Conservation (phyloP, 139 green algal species). For the Tetradesmus lagerheimii region DNA sequence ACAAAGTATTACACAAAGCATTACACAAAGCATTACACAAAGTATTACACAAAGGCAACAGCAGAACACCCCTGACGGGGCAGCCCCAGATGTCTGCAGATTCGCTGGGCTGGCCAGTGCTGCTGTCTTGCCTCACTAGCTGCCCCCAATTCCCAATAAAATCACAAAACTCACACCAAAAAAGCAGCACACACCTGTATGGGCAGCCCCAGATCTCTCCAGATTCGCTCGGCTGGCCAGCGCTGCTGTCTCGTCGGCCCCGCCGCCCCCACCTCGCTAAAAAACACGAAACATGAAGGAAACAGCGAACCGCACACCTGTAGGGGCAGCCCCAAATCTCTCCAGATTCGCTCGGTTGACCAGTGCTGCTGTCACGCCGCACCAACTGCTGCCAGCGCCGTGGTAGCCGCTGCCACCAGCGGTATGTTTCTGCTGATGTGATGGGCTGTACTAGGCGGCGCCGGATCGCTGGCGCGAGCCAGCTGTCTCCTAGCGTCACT, state of each 20-base stretch:
- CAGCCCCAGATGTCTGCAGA: constrained; percentile 74
- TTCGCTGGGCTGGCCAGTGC: constrained; percentile 45
- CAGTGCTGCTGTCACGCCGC: constrained; percentile 52
- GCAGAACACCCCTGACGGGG: constrained; percentile 89
- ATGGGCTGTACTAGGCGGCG: constrained; percentile 80
- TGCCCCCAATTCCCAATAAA: too few relatives aligned
- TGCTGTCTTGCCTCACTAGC: constrained; percentile 66
- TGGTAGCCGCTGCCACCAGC: constrained; percentile 61
- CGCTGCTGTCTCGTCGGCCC: too few relatives aligned
- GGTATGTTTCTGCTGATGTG: constrained; percentile 57
- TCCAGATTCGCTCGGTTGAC: constrained; percentile 50
- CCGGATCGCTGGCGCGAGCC: constrained; percentile 77
- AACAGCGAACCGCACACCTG: too few relatives aligned
- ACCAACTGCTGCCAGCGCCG: constrained; percentile 74
- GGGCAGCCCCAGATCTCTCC: constrained; percentile 81
- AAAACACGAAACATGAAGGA: too few relatives aligned
- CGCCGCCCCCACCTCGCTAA: too few relatives aligned
- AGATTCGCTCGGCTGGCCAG: constrained; percentile 36
- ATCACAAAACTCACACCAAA: too few relatives aligned
- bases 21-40: too few relatives aligned
- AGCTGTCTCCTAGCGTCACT: constrained; percentile 86
- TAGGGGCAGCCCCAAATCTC: constrained; percentile 85
- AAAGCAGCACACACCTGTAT: too few relatives aligned
- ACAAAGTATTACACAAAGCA: too few relatives aligned
- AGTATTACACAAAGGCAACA: too few relatives aligned